Conservation (phyloP, 257 asterid genomes). For the Anisodus acutangulus region DNA sequence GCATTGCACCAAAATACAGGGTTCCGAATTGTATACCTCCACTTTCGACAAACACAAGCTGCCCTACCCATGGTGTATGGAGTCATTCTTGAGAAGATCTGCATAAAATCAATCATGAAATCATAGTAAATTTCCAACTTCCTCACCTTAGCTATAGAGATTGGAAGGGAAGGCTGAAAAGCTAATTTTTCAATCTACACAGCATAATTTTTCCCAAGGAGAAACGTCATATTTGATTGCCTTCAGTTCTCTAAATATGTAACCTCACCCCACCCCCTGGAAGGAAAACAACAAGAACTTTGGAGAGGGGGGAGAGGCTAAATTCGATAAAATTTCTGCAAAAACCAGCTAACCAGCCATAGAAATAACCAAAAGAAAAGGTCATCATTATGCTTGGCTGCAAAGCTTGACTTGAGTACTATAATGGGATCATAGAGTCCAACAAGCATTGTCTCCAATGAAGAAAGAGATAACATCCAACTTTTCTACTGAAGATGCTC, state of each 20-base stretch:
- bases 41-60: conserved; percentile 93
- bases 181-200: conserved; percentile 17
- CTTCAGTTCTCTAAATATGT: background rate
- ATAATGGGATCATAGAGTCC: background rate
- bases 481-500: background rate
- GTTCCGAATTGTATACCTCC: conserved; percentile 89
- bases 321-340: background rate
- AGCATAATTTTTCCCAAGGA: background rate
- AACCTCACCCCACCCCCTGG: background rate
- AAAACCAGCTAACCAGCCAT: conserved; percentile 3
- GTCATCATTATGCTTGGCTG: background rate
- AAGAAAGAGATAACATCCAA: background rate
- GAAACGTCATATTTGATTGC: background rate
- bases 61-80: conserved; percentile 89
- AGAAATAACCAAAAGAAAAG: background rate
- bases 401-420: background rate
- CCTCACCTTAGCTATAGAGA: background rate
- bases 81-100: conserved; percentile 78
- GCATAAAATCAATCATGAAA: conserved; percentile 33
- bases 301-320: background rate
- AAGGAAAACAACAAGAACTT: background rate
- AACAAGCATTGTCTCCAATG: background rate
- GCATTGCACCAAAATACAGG: conserved; percentile 97
- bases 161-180: conserved; percentile 3
- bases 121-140: background rate